Evolutionary conservation across 2,329 filamentous ascomycete species (phyloP).

Genomic region (Alternaria metachromatica): DNA sequence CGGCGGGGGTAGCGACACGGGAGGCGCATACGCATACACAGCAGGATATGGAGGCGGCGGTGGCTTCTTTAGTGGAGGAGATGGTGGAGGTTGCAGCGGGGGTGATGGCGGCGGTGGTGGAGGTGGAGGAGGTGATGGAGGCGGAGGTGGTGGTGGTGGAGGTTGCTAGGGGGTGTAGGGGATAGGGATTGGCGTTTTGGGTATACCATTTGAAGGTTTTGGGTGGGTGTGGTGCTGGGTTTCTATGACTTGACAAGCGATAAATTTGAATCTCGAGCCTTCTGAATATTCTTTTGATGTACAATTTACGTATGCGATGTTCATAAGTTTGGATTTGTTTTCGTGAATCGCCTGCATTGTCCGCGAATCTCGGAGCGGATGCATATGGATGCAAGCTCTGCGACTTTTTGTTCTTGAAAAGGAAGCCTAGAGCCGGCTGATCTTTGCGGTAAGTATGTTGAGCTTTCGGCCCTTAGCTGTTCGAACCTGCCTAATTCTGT

Average conservation of each 20-base stretch:
- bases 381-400: neutral
- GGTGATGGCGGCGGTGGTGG: slow-evolving; percentile 17
- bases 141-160: neutral
- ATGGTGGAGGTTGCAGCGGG: slow-evolving; percentile 6
- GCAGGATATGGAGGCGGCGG: slow-evolving; percentile 2
- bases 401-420: neutral
- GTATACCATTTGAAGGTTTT: neutral
- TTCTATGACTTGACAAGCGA: neutral
- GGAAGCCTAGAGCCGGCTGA: neutral
- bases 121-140: slow-evolving; percentile 8
- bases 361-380: neutral
- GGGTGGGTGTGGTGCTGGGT: neutral
- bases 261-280: neutral
- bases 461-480: neutral
- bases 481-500: neutral
- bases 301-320: neutral
- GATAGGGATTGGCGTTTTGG: neutral
- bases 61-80: slow-evolving; percentile 5
- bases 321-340: neutral
- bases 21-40: neutral
- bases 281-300: neutral
- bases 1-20: neutral
- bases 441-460: neutral
- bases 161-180: neutral
- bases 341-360: neutral